These are phyloP conservation scores for Plasmodium coatneyi DNA, from an alignment of 169 alveolate species.

Conservation along the genomic window DNA sequence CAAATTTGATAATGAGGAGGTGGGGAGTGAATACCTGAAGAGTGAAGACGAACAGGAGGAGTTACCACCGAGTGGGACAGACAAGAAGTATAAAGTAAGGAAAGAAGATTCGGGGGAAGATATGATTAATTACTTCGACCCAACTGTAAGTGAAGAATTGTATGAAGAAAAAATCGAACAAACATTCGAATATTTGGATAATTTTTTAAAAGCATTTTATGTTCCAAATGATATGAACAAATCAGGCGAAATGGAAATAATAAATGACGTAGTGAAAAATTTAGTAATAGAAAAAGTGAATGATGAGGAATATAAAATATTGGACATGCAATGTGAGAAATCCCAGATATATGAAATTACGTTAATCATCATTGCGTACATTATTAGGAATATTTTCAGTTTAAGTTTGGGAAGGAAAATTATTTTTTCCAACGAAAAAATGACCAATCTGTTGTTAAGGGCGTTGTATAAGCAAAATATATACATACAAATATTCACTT, in stretches of 20 bases:
- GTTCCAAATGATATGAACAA: constrained; percentile 8
- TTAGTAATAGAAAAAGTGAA: constrained; percentile 10
- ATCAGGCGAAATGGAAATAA: constrained; percentile 3
- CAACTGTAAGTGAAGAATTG: constrained; percentile 19
- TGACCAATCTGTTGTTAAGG: constrained; percentile 14
- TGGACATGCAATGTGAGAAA: constrained; percentile 18
- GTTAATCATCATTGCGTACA: constrained; percentile 55
- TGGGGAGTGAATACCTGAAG: constrained; percentile 48
- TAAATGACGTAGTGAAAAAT: constrained; percentile 2
- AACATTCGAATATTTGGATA: constrained; percentile 51
- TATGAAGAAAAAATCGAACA: constrained; percentile 67
- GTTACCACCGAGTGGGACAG: not conserved
- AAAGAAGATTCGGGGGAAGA: constrained; percentile 6
- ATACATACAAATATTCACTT: constrained; percentile 62
- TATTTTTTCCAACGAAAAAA: constrained; percentile 49
- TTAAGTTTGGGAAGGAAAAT: constrained; percentile 69
- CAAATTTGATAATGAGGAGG: constrained; percentile 25
- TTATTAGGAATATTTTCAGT: constrained; percentile 37
- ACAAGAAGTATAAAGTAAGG: constrained; percentile 5
- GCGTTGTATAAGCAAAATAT: constrained; percentile 57
- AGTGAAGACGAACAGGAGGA: constrained; percentile 27
- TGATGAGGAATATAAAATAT: constrained; percentile 5
- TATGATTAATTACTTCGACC: constrained; percentile 50
- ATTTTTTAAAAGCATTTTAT: constrained; percentile 29
- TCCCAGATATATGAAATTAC: constrained; percentile 45